Percentiles rank a stretch among this genome's conserved stretches.
These are phyloP conservation scores for Gaultheria prostrata DNA, from an alignment of 148 eudicot genomes.

Conservation along the genomic window DNA sequence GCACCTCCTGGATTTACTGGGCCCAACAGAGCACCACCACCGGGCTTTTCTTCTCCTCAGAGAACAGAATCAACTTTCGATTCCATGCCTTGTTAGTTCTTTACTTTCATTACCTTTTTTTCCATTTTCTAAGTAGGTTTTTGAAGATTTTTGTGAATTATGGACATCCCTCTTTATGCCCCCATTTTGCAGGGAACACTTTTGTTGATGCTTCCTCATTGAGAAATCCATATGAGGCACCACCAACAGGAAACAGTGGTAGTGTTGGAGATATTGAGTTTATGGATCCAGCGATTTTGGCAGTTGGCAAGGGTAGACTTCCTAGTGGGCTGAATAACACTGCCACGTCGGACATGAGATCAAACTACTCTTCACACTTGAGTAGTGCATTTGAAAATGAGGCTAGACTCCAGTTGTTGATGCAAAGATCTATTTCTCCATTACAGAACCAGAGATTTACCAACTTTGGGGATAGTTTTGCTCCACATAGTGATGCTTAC, in stretches of 20 bases:
- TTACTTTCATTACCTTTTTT: neutral
- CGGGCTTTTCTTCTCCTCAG: conserved; percentile 74
- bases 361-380: conserved; percentile 48
- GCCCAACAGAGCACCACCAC: conserved; percentile 80
- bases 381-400: conserved; percentile 62
- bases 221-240: conserved; percentile 60
- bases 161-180: conserved; percentile 1
- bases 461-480: conserved; percentile 43
- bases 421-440: conserved; percentile 66
- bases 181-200: conserved; percentile 57
- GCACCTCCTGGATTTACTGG: conserved; percentile 95
- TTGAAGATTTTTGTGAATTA: neutral
- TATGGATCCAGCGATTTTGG: conserved; percentile 93
- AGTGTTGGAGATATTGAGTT: conserved; percentile 68
- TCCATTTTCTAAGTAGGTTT: neutral
- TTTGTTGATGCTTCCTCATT: conserved; percentile 46
- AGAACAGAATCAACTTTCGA: conserved; percentile 55
- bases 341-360: conserved; percentile 48
- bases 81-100: conserved; percentile 58
- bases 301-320: conserved; percentile 87
- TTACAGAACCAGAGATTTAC: conserved; percentile 59
- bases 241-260: conserved; percentile 41
- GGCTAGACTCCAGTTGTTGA: conserved; percentile 54
- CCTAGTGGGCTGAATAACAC: conserved; percentile 51
- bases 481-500: conserved; percentile 44